Evolutionary conservation across 2,329 filamentous ascomycete genomes (phyloP).

Genomic region (Aspergillus niger): DNA sequence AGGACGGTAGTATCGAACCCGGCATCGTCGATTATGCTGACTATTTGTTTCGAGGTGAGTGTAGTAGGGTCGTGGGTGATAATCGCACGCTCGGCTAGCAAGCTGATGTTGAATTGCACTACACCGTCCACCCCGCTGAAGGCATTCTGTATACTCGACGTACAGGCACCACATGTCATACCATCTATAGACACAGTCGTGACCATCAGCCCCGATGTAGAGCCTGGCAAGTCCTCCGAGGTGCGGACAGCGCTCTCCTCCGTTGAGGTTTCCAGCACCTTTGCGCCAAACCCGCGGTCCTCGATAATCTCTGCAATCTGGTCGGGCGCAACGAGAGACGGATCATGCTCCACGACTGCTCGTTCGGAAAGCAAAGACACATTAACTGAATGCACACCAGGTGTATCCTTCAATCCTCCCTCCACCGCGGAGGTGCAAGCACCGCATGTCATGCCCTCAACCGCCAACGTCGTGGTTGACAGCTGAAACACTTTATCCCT

Average conservation of each 20-base stretch:
- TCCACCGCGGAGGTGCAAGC: conserved; percentile 87
- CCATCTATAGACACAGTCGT: conserved; percentile 90
- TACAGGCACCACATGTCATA: conserved; percentile 98
- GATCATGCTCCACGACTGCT: conserved; percentile 81
- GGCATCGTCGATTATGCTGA: conserved; percentile 81
- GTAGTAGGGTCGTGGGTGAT: conserved; percentile 77
- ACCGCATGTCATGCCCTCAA: conserved; percentile 89
- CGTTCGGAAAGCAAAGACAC: conserved; percentile 83
- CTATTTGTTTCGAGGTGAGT: conserved; percentile 72
- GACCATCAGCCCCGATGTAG: conserved; percentile 53
- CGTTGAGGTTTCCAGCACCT: conserved; percentile 70
- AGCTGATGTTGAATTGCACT: conserved; percentile 88
- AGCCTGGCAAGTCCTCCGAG: conserved; percentile 36
- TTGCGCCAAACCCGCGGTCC: conserved; percentile 76
- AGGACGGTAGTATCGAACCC: conserved; percentile 86
- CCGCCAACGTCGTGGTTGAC: conserved; percentile 72
- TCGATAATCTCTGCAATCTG: conserved; percentile 62
- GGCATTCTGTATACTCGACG: conserved; percentile 81
- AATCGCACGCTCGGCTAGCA: conserved; percentile 88
- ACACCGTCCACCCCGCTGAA: conserved; percentile 78
- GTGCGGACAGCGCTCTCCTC: conserved; percentile 33
- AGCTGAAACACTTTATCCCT: conserved; percentile 35
- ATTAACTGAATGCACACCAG: conserved; percentile 73
- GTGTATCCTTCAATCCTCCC: conserved; percentile 72
- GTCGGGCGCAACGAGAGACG: conserved; percentile 53